phyloP scores from a whole-genome alignment of 805 yeast genomes.

The Candida quercuum region DNA sequence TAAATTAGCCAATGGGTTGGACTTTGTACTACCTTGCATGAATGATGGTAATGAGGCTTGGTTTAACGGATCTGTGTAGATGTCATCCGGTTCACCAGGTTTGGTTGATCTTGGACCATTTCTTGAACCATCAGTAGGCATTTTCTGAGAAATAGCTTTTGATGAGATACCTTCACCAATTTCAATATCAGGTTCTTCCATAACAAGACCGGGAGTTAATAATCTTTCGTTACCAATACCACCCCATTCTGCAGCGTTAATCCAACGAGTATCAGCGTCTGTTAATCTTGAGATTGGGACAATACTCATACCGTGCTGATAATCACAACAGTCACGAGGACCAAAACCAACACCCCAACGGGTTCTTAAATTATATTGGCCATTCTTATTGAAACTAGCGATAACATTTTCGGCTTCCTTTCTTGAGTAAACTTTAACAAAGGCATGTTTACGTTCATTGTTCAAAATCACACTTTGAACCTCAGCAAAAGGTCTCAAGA shows the following conservation, averaged over 20 bases:
- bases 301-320: slow-evolving; percentile 82
- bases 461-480: slow-evolving; percentile 89
- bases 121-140: slow-evolving; percentile 86
- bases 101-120: slow-evolving; percentile 80
- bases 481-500: slow-evolving; percentile 80
- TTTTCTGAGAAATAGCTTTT: slow-evolving; percentile 82
- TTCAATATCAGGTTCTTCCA: slow-evolving; percentile 97
- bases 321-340: slow-evolving; percentile 97
- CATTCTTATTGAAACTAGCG: slow-evolving; percentile 64
- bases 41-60: slow-evolving; percentile 21
- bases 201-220: slow-evolving; percentile 67
- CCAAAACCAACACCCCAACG: slow-evolving; percentile 99
- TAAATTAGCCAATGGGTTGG: slow-evolving; percentile 46
- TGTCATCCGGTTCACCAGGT: slow-evolving; percentile 45
- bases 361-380: slow-evolving; percentile 62
- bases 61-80: slow-evolving; percentile 24
- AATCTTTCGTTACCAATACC: slow-evolving; percentile 85
- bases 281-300: slow-evolving; percentile 86
- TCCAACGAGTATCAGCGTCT: slow-evolving; percentile 92
- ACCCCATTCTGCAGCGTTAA: slow-evolving; percentile 89
- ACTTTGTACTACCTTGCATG: slow-evolving; percentile 32
- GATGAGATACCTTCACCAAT: slow-evolving; percentile 92
- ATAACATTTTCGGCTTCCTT: slow-evolving; percentile 85
- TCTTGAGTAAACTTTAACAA: slow-evolving; percentile 89
- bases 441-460: slow-evolving; percentile 89